Base-by-base conservation (phyloP, 768 basidiomycete species). In the Royoungia palumana region DNA sequence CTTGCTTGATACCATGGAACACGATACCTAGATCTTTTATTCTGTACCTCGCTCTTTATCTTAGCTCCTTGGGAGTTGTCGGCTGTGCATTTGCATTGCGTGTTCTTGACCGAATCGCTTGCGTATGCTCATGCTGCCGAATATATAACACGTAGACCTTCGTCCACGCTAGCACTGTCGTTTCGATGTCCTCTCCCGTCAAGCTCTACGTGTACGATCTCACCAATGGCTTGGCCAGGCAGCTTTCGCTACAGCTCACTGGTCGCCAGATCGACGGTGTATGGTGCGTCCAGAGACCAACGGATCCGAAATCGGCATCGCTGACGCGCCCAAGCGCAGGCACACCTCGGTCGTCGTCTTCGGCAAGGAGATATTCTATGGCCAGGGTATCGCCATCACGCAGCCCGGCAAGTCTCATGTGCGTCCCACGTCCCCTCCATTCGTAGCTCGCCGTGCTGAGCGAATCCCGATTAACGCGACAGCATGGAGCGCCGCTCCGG, bases 191-290 rank as follows among this genome's bases (percentile, higher is more conserved):
- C 13, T 17, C 64, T 22, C 69, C 70, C 22, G 92, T 96, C 16
- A 74, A 89, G 56, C 77, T 96, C 21, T 93, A 94, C 62, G 82
- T 95, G 1, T 96, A 96, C 67, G 94, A 96, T 61, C 82, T 95
- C 45, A 93, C 85, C 68, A 83, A 85, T 60, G 94, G 94, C 35
- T 75, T 95, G 59, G 94, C 92, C 6, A 76, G 77, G 46, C 79
- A 82, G 51, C 70, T 96, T 30, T 94, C 92, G 6, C 70, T 76
- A 40, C 87, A 87, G 66, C 75, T 96, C 35, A 88, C 87, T 0
- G 94, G 94, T 5, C 79, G 81, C 44, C 91, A 94, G 67, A 91
- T 96, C 45, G 90, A 96, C 53, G 94, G 94, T 0, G 83, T 98
- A 44, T 98, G 94, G 94, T 90, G 46, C 55, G 78, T 67, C 46